These are phyloP conservation scores for Isabelozyma gotoi DNA, from an alignment of 805 yeast genomes.

Conservation along the genomic window DNA sequence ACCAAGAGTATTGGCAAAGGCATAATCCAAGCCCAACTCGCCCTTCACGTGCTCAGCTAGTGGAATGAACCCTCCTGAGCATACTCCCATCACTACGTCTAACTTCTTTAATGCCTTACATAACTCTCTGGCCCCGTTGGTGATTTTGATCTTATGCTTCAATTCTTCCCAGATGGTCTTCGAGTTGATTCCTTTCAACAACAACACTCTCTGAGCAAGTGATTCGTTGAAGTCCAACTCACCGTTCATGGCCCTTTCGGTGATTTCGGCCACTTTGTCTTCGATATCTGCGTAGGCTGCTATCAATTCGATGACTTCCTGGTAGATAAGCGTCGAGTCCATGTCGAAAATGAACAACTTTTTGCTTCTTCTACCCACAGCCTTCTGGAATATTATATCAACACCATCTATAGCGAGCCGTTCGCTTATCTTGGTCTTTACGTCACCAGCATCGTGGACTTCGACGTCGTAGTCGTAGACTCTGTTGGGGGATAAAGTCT, in stretches of 20 bases:
- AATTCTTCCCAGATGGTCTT: constrained; percentile 75
- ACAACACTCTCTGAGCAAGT: constrained; percentile 65
- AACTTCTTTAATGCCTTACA: constrained; percentile 56
- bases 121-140: constrained; percentile 84
- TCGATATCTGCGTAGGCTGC: constrained; percentile 95
- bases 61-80: constrained; percentile 94
- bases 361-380: constrained; percentile 27
- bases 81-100: constrained; percentile 77
- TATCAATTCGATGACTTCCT: constrained; percentile 94
- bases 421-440: constrained; percentile 6
- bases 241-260: constrained; percentile 96
- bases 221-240: constrained; percentile 89
- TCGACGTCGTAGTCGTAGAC: constrained; percentile 14
- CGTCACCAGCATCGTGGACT: constrained; percentile 11
- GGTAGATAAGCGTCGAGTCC: constrained; percentile 96
- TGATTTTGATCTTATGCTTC: constrained; percentile 64
- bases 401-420: constrained; percentile 8
- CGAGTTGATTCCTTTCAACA: constrained; percentile 81
- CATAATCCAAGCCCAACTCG: constrained; percentile 74
- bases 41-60: constrained; percentile 75
- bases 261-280: constrained; percentile 79
- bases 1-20: constrained; percentile 75
- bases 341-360: constrained; percentile 87
- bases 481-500: constrained; percentile 1
- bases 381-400: constrained; percentile 35